Base-by-base conservation (phyloP, 345 rosid species). In the Litchi chinensis region DNA sequence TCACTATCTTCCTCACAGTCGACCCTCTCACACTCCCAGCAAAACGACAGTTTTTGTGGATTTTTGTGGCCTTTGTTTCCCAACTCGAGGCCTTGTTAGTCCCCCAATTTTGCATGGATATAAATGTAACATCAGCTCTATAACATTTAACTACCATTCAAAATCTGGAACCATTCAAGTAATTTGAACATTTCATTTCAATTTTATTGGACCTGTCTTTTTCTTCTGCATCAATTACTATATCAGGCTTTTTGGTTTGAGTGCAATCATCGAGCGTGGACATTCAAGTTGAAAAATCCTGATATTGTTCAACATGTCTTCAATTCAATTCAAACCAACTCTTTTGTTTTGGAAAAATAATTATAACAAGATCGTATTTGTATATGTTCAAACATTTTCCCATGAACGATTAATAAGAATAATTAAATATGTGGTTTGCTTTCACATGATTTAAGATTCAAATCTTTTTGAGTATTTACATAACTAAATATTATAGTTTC, bases 121-220 rank as follows among this genome's bases (percentile, higher is more conserved):
- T 46, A 46, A 5, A 46, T 11, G 12, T 32, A 46, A 46, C 52
- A 46, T 11, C 12, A 6, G 10, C 52, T 46, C 52, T 46, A 46
- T 46, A 46, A 46, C 52, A 7, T 0, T 46, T 7, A 46, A 46
- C 8, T 46, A 11, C 8, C 52, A 46, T 46, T 46, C 52, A 46
- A 46, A 46, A 7, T 46, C 52, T 46, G 52, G 10, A 32, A 32
- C 37, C 37, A 32, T 3, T 65, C 44, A 40, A 37, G 62, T 74
- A 70, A 74, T 48, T 50, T 22, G 50, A 12, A 39, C 79, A 44
- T 18, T 62, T 62, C 81, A 52, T 28, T 70, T 15, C 28, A 39
- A 67, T 52, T 74, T 64, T 26, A 64, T 19, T 16, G 40, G 50
- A 69, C 12, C 15, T 75, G 82, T 70, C 79, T 8, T 70, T 79